These are phyloP conservation scores for Pseudogymnoascus sp. DNA, from an alignment of 2,329 filamentous ascomycete genomes.

Conservation along the genomic window DNA sequence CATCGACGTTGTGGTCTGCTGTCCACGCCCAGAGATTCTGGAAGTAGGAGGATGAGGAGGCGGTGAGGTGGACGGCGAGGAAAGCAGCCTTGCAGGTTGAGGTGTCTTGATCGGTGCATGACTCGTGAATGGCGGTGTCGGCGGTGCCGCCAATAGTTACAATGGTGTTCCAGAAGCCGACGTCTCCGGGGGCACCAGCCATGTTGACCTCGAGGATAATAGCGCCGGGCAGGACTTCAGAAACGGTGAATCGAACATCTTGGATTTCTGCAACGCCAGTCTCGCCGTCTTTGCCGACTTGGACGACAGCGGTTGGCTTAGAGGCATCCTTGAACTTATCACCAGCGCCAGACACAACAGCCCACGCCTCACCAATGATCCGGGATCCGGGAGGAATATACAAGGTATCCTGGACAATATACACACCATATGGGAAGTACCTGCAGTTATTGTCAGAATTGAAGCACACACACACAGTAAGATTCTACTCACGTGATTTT, in stretches of 20 bases:
- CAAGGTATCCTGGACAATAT: slow-evolving; percentile 39
- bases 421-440: slow-evolving; percentile 37
- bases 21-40: slow-evolving; percentile 44
- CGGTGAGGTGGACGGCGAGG: slow-evolving; percentile 41
- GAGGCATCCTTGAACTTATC: slow-evolving; percentile 34
- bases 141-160: slow-evolving; percentile 40
- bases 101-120: slow-evolving; percentile 30
- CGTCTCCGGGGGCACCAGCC: slow-evolving; percentile 39
- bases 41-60: slow-evolving; percentile 40
- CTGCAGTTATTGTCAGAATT: slow-evolving; percentile 26
- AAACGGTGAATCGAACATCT: slow-evolving; percentile 45
- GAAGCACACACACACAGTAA: background rate
- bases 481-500: slow-evolving; percentile 7
- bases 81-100: slow-evolving; percentile 40
- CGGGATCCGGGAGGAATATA: slow-evolving; percentile 40
- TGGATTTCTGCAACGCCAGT: slow-evolving; percentile 41
- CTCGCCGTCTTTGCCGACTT: slow-evolving; percentile 43
- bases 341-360: slow-evolving; percentile 32
- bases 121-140: slow-evolving; percentile 31
- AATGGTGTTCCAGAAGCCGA: slow-evolving; percentile 42
- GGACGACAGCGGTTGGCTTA: slow-evolving; percentile 39
- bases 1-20: slow-evolving; percentile 45
- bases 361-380: slow-evolving; percentile 48
- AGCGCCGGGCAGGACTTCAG: slow-evolving; percentile 35
- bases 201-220: slow-evolving; percentile 44